Evolutionary conservation across 495 filamentous ascomycete genomes (phyloP).

Genomic region (Daldinia childiae): DNA sequence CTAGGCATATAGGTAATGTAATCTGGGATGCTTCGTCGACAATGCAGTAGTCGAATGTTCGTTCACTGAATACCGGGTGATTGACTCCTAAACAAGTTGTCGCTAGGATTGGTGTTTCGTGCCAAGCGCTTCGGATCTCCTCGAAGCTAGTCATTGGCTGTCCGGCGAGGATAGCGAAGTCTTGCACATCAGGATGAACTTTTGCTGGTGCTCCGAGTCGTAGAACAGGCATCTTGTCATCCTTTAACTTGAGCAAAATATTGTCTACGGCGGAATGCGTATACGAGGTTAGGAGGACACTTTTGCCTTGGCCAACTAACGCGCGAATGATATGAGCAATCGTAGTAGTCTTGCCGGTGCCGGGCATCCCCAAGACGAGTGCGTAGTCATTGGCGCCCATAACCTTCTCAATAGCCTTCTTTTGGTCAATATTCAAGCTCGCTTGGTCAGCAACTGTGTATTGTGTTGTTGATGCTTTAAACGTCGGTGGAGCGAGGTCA

Average conservation of each 20-base stretch:
- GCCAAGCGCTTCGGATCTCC: slow-evolving; percentile 82
- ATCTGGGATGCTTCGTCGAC: slow-evolving; percentile 98
- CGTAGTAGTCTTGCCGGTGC: slow-evolving; percentile 97
- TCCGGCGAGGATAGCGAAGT: slow-evolving; percentile 81
- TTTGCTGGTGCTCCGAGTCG: slow-evolving; percentile 85
- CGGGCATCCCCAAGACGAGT: slow-evolving; percentile 95
- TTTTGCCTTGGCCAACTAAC: slow-evolving; percentile 87
- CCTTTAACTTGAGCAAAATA: slow-evolving; percentile 87
- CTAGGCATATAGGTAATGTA: slow-evolving; percentile 91
- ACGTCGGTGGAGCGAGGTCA: slow-evolving; percentile 73
- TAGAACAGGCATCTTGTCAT: slow-evolving; percentile 81
- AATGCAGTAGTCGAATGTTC: slow-evolving; percentile 96
- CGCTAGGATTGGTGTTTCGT: slow-evolving; percentile 85
- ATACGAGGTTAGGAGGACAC: slow-evolving; percentile 91
- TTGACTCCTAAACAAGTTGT: slow-evolving; percentile 93
- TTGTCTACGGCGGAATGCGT: slow-evolving; percentile 98
- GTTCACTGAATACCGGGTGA: slow-evolving; percentile 86
- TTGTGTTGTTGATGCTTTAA: slow-evolving; percentile 70
- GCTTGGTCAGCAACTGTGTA: slow-evolving; percentile 64
- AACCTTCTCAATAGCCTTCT: slow-evolving; percentile 85
- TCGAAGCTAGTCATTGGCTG: slow-evolving; percentile 77
- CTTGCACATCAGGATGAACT: slow-evolving; percentile 83
- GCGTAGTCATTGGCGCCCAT: slow-evolving; percentile 96
- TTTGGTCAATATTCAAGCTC: slow-evolving; percentile 86
- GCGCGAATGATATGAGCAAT: slow-evolving; percentile 97